Evolutionary conservation across 495 filamentous ascomycete genomes (phyloP), one percentile per base, ranked within the genome.

Genomic region (Podospora australis): DNA sequence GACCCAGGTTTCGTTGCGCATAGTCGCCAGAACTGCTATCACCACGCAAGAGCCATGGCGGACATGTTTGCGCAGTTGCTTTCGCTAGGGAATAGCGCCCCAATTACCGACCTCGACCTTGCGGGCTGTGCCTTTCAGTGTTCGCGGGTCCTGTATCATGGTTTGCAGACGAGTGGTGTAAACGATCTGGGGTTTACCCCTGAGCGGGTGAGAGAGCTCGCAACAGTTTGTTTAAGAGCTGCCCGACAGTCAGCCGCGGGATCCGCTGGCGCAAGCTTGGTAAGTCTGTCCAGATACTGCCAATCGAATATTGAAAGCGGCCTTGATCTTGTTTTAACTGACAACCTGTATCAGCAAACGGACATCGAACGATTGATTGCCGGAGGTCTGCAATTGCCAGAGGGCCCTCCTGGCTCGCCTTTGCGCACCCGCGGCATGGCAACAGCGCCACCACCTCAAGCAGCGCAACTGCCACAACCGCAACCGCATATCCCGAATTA

Each of bases 61-160:
- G 70, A 73, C 46, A 73, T 74, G 49, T 70, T 77, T 50, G 63
- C 66, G 3, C 53, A 67, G 35, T 48, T 74, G 16, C 49, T 75
- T 46, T 59, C 60, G 9, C 60, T 72, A 3, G 61, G 66, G 3
- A 63, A 57, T 44, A 66, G 58, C 13, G 58, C 68, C 2, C 70
- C 70, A 0, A 58, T 75, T 8, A 69, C 69, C 7, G 73, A 75
- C 45, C 53, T 74, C 6, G 73, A 75, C 51, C 52, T 77, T 30
- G 60, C 70, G n/a, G 61, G 65, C 0, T 77, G 72, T 44, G 69
- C 70, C 1, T 70, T 71, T 34, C 73, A 77, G 48, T 77, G 71
- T 47, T 59, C 63, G 8, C 57, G 67, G 39, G 65, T 72, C 49
- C 49, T 77, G 52, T 62, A 62, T 46, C 63, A 67, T 26, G 62